Conservation (phyloP, 2,329 filamentous ascomycete species). For the Pseudocercospora eumusae region DNA sequence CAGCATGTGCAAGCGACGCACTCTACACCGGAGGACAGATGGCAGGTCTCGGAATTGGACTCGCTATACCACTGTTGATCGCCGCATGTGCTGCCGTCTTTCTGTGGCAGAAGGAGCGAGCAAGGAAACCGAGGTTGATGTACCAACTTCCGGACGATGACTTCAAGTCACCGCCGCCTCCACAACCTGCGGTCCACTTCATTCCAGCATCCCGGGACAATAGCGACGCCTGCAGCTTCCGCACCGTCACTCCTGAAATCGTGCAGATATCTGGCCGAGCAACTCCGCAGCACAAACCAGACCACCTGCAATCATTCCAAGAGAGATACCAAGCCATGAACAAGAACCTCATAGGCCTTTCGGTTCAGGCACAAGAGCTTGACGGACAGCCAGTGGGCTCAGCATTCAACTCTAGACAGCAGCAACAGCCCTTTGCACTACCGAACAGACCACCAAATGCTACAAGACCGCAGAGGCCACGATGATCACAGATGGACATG, state of each 20-base stretch:
- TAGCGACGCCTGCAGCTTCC: slow-evolving; percentile 10
- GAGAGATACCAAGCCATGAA: slow-evolving; percentile 21
- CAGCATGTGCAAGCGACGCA: slow-evolving; percentile 12
- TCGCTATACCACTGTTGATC: slow-evolving; percentile 36
- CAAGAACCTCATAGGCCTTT: neutral
- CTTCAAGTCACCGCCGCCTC: slow-evolving; percentile 26
- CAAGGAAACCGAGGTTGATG: slow-evolving; percentile 34
- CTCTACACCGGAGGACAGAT: slow-evolving; percentile 33
- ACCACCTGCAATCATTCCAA: slow-evolving; percentile 13
- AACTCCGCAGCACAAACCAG: slow-evolving; percentile 12
- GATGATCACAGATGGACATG: neutral
- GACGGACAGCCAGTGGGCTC: slow-evolving; percentile 22
- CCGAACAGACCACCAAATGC: slow-evolving; percentile 5
- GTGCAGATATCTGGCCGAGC: slow-evolving; percentile 9
- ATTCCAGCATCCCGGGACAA: slow-evolving; percentile 17
- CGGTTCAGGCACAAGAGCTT: slow-evolving; percentile 11
- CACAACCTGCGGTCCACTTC: slow-evolving; percentile 13
- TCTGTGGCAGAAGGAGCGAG: slow-evolving; percentile 27
- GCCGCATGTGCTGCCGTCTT: slow-evolving; percentile 30
- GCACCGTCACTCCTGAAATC: slow-evolving; percentile 11
- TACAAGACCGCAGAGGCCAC: slow-evolving; percentile 2
- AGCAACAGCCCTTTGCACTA: neutral
- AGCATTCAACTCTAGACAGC: slow-evolving; percentile 9
- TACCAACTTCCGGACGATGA: slow-evolving; percentile 38
- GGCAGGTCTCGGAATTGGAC: slow-evolving; percentile 34